Conservation (phyloP, 2,329 filamentous ascomycete genomes). For the Teratosphaeria epicoccoides region DNA sequence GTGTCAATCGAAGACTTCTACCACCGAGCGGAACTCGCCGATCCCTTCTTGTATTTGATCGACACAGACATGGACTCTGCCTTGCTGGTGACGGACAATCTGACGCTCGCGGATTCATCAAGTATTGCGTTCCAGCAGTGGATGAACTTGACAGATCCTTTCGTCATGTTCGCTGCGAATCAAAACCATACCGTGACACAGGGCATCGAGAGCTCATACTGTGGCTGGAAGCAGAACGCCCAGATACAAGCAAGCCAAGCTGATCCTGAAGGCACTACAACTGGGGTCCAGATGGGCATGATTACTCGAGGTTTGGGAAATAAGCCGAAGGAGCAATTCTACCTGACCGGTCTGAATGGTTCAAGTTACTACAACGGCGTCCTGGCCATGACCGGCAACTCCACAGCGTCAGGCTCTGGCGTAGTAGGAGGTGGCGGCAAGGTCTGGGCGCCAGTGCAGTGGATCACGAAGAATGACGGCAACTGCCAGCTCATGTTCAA, state of each 20-base stretch:
- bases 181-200: slow-evolving; percentile 47
- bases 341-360: slow-evolving; percentile 62
- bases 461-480: slow-evolving; percentile 56
- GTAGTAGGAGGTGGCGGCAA: slow-evolving; percentile 61
- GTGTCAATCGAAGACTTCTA: slow-evolving; percentile 72
- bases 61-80: slow-evolving; percentile 75
- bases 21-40: slow-evolving; percentile 50
- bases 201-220: slow-evolving; percentile 71
- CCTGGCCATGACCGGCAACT: slow-evolving; percentile 51
- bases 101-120: slow-evolving; percentile 44
- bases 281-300: slow-evolving; percentile 45
- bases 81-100: slow-evolving; percentile 65
- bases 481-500: slow-evolving; percentile 82
- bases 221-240: slow-evolving; percentile 57
- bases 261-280: slow-evolving; percentile 37
- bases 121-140: slow-evolving; percentile 42
- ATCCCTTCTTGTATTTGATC: slow-evolving; percentile 60
- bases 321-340: slow-evolving; percentile 78
- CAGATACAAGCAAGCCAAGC: slow-evolving; percentile 41
- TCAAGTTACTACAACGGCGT: slow-evolving; percentile 64
- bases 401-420: slow-evolving; percentile 43
- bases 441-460: slow-evolving; percentile 61
- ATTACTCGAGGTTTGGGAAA: slow-evolving; percentile 56
- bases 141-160: slow-evolving; percentile 49
- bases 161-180: slow-evolving; percentile 66